These are phyloP conservation scores for Ajuga chamaepitys DNA, from an alignment of 257 asterid genomes.

Conservation along the genomic window DNA sequence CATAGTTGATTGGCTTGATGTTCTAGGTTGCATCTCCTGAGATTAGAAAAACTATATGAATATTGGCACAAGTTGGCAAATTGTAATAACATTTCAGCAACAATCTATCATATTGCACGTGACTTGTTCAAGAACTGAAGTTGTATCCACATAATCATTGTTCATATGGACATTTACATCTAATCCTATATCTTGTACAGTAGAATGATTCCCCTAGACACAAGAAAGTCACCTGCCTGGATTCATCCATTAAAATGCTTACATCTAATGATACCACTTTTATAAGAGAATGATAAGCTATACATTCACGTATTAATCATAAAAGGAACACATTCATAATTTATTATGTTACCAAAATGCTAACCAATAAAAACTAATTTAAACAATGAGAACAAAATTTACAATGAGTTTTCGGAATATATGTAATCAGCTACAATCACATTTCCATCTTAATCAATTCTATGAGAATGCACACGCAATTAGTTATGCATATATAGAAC, in stretches of 20 bases:
- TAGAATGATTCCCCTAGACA: constrained; percentile 52
- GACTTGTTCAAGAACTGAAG: constrained; percentile 73
- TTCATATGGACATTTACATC: constrained; percentile 46
- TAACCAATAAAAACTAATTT: neutral
- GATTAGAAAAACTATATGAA: constrained; percentile 15
- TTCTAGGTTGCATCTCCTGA: constrained; percentile 84
- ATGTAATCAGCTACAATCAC: neutral
- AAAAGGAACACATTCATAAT: neutral
- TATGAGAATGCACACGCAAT: neutral
- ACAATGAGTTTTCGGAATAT: neutral
- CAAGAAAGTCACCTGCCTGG: constrained; percentile 78
- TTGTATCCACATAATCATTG: constrained; percentile 37
- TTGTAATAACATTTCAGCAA: constrained; percentile 9
- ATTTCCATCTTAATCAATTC: neutral
- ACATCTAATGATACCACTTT: neutral
- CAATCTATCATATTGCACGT: constrained; percentile 12
- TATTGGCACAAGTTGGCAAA: constrained; percentile 10
- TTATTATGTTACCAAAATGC: neutral
- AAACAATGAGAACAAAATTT: neutral
- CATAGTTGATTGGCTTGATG: constrained; percentile 80
- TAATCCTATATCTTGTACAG: constrained; percentile 61
- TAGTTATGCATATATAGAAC: neutral
- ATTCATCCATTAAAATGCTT: constrained; percentile 22
- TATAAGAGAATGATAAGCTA: neutral
- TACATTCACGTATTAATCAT: neutral